Conservation (phyloP, 345 rosid species). For the Citrus australasica region DNA sequence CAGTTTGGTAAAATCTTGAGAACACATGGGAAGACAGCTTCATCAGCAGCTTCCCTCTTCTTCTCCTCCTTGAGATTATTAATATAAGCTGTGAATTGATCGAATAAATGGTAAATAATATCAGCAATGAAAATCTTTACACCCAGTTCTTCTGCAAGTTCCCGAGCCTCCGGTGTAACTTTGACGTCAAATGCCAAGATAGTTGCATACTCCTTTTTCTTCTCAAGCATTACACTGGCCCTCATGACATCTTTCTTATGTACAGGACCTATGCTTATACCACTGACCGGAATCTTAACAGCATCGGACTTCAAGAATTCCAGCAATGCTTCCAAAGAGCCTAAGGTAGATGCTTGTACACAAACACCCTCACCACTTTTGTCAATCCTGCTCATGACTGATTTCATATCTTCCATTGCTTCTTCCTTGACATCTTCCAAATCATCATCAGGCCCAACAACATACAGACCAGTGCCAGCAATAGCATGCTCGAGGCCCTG, state of each 20-base stretch:
- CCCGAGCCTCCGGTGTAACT: slow-evolving; percentile 89
- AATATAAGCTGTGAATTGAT: slow-evolving; percentile 84
- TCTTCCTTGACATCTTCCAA: slow-evolving; percentile 62
- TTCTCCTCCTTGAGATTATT: slow-evolving; percentile 84
- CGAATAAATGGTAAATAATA: slow-evolving; percentile 89
- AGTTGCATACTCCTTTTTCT: slow-evolving; percentile 86
- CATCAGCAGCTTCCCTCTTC: slow-evolving; percentile 88
- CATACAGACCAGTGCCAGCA: slow-evolving; percentile 89
- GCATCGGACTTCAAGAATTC: slow-evolving; percentile 87
- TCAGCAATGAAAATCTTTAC: slow-evolving; percentile 95
- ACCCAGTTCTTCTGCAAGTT: slow-evolving; percentile 82
- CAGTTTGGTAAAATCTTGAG: slow-evolving; percentile 74
- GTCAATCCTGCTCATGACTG: slow-evolving; percentile 83
- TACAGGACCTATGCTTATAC: slow-evolving; percentile 86
- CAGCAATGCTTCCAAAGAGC: slow-evolving; percentile 92
- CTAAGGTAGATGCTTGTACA: slow-evolving; percentile 94
- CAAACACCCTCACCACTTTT: slow-evolving; percentile 89
- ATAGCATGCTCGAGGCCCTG: slow-evolving; percentile 95
- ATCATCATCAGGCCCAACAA: slow-evolving; percentile 75
- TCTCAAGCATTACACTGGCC: slow-evolving; percentile 94
- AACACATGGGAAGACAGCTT: slow-evolving; percentile 92
- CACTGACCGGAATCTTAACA: slow-evolving; percentile 89
- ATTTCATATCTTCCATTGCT: slow-evolving; percentile 85
- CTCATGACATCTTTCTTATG: slow-evolving; percentile 93
- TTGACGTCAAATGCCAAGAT: slow-evolving; percentile 95